phyloP scores from a whole-genome alignment of 2,329 filamentous ascomycete species.

The Hymenoscyphus fructigenus region DNA sequence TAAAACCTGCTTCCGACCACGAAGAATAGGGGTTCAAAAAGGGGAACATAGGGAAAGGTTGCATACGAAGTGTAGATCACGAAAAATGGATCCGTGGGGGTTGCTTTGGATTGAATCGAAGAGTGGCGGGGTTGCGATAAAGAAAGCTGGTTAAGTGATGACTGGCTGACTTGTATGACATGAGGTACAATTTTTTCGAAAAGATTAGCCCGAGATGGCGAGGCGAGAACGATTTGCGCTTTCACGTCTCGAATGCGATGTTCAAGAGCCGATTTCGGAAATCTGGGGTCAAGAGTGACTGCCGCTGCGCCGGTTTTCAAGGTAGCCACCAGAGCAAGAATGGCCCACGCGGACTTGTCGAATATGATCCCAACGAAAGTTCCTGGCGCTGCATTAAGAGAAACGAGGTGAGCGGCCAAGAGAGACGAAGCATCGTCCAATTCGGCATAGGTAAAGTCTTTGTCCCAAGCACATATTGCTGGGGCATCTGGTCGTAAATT shows the following conservation, averaged over 20 bases:
- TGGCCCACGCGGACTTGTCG: constrained; percentile 30
- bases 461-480: constrained; percentile 34
- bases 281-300: constrained; percentile 33
- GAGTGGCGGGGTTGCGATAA: not conserved
- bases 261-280: constrained; percentile 30
- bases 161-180: constrained; percentile 6
- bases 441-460: constrained; percentile 25
- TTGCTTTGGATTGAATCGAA: not conserved
- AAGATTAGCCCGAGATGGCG: constrained; percentile 1
- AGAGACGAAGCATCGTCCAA: constrained; percentile 21
- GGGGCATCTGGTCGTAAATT: not conserved
- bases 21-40: no score
- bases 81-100: constrained; percentile 16
- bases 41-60: no score
- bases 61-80: constrained; percentile 24
- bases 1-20: no score
- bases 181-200: constrained; percentile 9
- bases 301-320: constrained; percentile 30
- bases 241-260: constrained; percentile 10
- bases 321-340: constrained; percentile 31
- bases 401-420: constrained; percentile 21
- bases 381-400: constrained; percentile 21
- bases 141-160: not conserved
- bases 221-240: constrained; percentile 10
- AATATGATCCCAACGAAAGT: constrained; percentile 26